Evolutionary conservation across 345 rosid species (phyloP).

Genomic region (Triadica sebifera): DNA sequence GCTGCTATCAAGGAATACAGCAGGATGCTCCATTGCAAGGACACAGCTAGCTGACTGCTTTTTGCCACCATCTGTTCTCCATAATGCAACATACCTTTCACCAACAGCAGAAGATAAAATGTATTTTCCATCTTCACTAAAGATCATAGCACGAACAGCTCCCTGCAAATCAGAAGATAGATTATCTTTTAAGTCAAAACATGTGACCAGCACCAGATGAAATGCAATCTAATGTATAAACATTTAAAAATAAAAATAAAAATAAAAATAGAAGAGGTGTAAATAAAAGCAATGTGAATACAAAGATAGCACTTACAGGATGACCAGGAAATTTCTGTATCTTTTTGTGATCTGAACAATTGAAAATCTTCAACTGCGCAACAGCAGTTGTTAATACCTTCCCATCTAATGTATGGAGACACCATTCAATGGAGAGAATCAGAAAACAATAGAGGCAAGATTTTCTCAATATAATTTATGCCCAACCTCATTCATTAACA

Average conservation of each 20-base stretch:
- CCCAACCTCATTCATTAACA: neutral
- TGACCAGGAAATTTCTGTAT: conserved; percentile 89
- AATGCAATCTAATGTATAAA: conserved; percentile 1
- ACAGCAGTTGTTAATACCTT: conserved; percentile 73
- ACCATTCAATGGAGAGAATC: conserved; percentile 19
- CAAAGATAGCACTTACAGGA: conserved; percentile 35
- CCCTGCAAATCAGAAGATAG: conserved; percentile 44
- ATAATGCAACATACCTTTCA: conserved; percentile 76
- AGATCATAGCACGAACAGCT: conserved; percentile 68
- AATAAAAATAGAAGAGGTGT: neutral
- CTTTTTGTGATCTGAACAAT: conserved; percentile 69
- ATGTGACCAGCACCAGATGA: conserved; percentile 1
- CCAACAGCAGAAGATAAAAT: conserved; percentile 72
- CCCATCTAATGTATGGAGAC: conserved; percentile 40
- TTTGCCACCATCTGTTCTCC: conserved; percentile 70
- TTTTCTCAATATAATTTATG: neutral
- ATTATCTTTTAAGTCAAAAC: conserved; percentile 12
- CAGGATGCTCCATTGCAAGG: conserved; percentile 94
- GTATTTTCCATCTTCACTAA: conserved; percentile 75
- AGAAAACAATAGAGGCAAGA: conserved; percentile 3
- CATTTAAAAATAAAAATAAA: neutral
- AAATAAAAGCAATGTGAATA: neutral
- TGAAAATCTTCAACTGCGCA: conserved; percentile 36
- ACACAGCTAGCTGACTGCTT: conserved; percentile 84
- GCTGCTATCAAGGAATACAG: conserved; percentile 69